Evolutionary conservation across 176 grass and related monocot genomes (phyloP).

Genomic region (Alloteropsis semialata): DNA sequence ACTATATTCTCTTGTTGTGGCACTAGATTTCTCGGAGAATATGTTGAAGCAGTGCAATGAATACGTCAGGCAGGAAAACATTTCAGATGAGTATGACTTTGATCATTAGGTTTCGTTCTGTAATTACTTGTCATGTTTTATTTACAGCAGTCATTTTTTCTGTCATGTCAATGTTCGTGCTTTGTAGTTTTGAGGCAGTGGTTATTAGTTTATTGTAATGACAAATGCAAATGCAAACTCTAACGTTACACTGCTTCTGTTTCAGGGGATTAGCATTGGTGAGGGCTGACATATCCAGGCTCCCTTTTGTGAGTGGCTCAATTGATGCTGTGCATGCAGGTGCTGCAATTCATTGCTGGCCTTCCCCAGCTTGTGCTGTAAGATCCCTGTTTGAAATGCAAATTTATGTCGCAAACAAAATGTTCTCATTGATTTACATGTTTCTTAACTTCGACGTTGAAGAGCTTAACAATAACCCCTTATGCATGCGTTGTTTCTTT

Average conservation of each 20-base stretch:
- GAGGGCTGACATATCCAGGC: slow-evolving; percentile 89
- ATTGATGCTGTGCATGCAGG: slow-evolving; percentile 93
- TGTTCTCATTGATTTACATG: background rate
- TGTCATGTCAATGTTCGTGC: background rate
- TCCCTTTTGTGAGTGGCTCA: slow-evolving; percentile 67
- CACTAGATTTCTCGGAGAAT: slow-evolving; percentile 93
- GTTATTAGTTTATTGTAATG: background rate
- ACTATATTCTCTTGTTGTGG: slow-evolving; percentile 77
- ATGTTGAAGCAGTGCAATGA: slow-evolving; percentile 86
- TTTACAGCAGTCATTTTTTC: background rate
- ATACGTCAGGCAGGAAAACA: slow-evolving; percentile 62
- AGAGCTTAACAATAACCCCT: background rate
- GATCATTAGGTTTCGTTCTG: slow-evolving; percentile 1
- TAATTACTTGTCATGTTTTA: background rate
- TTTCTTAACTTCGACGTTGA: background rate
- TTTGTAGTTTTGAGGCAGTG: background rate
- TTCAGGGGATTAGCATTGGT: slow-evolving; percentile 67
- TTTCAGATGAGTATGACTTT: slow-evolving; percentile 63
- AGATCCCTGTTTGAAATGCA: slow-evolving; percentile 19
- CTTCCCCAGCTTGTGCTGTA: slow-evolving; percentile 85
- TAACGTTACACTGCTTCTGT: background rate
- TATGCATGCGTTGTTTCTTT: background rate
- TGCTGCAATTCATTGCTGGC: slow-evolving; percentile 96
- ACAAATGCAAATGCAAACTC: background rate
- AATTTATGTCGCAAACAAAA: background rate